A percentile compares a stretch with the other conserved stretches of the same genome.
Evolutionary conservation across 352 stramenopile species (phyloP).

Genomic region (Pythium vanterpoolii): DNA sequence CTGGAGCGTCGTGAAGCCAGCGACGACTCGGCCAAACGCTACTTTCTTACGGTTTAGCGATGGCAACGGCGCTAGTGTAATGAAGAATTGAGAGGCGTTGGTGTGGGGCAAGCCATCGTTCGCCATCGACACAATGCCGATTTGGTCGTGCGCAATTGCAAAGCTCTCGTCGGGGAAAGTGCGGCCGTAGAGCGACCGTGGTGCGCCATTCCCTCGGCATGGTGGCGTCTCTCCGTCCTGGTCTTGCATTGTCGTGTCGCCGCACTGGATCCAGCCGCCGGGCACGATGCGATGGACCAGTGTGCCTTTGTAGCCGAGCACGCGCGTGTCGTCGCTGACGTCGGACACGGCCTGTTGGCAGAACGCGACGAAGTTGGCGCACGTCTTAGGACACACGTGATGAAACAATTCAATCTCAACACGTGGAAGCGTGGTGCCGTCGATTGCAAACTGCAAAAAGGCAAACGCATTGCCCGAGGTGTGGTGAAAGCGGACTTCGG

Average conservation of each 20-base stretch:
- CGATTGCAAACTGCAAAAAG: slow-evolving; percentile 60
- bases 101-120: slow-evolving; percentile 92
- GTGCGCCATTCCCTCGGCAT: slow-evolving; percentile 40
- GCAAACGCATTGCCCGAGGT: slow-evolving; percentile 52
- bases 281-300: slow-evolving; percentile 60
- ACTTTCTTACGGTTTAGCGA: slow-evolving; percentile 77
- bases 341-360: slow-evolving; percentile 53
- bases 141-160: slow-evolving; percentile 52
- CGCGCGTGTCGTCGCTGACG: slow-evolving; percentile 30
- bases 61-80: slow-evolving; percentile 85
- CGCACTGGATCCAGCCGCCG: slow-evolving; percentile 71
- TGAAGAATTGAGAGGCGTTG: slow-evolving; percentile 99
- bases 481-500: slow-evolving; percentile 39
- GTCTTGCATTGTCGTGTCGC: slow-evolving; percentile 40
- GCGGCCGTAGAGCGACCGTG: slow-evolving; percentile 53
- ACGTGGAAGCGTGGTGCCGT: slow-evolving; percentile 49
- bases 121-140: slow-evolving; percentile 92
- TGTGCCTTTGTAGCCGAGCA: slow-evolving; percentile 54
- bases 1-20: slow-evolving; percentile 53
- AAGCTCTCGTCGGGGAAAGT: slow-evolving; percentile 79
- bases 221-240: background rate
- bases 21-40: slow-evolving; percentile 70
- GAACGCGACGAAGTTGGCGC: slow-evolving; percentile 72
- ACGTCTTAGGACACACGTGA: slow-evolving; percentile 57
- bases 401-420: slow-evolving; percentile 75